Conservation (phyloP, 192 early-diverging fungal genomes). For the Mortierella hygrophila region DNA sequence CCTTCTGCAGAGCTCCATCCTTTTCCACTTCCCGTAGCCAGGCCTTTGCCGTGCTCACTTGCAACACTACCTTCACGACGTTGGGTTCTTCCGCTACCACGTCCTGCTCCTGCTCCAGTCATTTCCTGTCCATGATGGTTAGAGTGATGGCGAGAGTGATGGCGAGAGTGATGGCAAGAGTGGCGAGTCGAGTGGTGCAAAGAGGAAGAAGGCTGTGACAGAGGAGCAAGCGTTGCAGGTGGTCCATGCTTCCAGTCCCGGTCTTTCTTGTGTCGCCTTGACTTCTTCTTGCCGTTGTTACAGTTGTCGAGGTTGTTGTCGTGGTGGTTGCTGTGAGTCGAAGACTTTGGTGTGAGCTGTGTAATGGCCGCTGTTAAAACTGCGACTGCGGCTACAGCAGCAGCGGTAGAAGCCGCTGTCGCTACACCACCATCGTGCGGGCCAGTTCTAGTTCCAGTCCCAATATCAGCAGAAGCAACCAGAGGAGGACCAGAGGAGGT, state of each 20-base stretch:
- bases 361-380: not conserved
- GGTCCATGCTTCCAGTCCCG: conserved; percentile 8
- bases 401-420: not conserved
- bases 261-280: not conserved
- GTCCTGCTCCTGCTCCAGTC: not conserved
- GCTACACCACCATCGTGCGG: not conserved
- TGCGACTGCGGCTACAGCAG: not conserved
- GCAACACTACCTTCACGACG: not conserved
- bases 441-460: not conserved
- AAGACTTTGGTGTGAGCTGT: not conserved
- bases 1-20: not conserved
- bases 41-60: not conserved
- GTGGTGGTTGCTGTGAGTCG: not conserved
- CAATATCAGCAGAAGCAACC: not conserved
- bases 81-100: too few species aligned
- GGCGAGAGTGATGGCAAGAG: too few species aligned
- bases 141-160: not conserved
- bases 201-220: conserved; percentile 4
- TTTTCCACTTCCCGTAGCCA: not conserved
- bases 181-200: not conserved
- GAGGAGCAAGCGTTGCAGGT: not conserved
- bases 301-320: not conserved
- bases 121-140: not conserved
- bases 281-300: not conserved
- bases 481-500: too few species aligned